Conservation (phyloP, 306 rosid genomes). For the Lotus japonicus region DNA sequence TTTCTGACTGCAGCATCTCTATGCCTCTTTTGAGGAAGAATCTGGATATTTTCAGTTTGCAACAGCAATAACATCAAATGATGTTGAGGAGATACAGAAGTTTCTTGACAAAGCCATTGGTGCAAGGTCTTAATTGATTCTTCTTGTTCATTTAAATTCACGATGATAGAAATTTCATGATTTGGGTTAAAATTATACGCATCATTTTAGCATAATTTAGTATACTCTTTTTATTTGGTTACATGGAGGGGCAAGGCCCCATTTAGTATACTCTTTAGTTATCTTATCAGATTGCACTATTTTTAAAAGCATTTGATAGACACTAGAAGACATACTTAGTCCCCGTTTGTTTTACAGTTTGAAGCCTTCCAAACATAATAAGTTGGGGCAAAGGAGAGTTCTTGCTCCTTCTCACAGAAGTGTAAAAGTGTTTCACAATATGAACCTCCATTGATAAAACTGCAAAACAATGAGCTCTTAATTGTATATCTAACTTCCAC, state of each 20-base stretch:
- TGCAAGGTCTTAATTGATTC: slow-evolving; percentile 46
- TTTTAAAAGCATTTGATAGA: background rate
- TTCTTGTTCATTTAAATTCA: slow-evolving; percentile 13
- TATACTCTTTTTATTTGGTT: too few relatives aligned
- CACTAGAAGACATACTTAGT: background rate
- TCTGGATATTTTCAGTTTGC: slow-evolving; percentile 80
- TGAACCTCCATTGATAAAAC: too few relatives aligned
- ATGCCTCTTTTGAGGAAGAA: slow-evolving; percentile 74
- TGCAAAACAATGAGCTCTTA: background rate
- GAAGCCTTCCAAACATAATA: too few relatives aligned
- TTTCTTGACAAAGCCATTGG: slow-evolving; percentile 75
- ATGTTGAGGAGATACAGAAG: slow-evolving; percentile 84
- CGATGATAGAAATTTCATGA: slow-evolving; percentile 7
- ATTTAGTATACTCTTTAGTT: background rate
- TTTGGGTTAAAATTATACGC: background rate
- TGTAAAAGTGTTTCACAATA: too few relatives aligned
- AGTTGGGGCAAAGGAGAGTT: too few relatives aligned
- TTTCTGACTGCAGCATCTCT: slow-evolving; percentile 59
- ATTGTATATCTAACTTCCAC: slow-evolving; percentile 1
- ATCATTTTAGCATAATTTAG: background rate
- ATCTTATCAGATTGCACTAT: background rate
- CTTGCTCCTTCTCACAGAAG: too few relatives aligned
- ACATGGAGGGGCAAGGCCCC: too few relatives aligned
- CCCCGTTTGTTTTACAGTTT: too few relatives aligned
- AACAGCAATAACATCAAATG: slow-evolving; percentile 75